phyloP scores from a whole-genome alignment of 2,329 filamentous ascomycete species.

The Keithomyces neogunnii region DNA sequence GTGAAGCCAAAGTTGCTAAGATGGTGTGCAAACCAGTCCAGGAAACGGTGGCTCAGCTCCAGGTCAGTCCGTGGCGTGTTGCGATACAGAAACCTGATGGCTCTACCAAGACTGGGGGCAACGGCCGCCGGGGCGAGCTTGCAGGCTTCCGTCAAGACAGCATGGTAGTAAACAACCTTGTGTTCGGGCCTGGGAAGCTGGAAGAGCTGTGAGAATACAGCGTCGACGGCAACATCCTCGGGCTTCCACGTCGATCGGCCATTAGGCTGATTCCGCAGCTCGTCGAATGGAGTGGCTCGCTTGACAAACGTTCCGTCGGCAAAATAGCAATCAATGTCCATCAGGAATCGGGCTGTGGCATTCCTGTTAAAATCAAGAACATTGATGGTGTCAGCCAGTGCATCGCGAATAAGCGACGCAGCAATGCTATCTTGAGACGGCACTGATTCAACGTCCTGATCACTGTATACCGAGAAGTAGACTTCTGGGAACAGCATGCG shows the following conservation, averaged over 20 bases:
- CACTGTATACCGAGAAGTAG: slow-evolving; percentile 84
- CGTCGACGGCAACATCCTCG: slow-evolving; percentile 94
- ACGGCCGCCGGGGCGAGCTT: slow-evolving; percentile 96
- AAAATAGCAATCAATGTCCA: slow-evolving; percentile 94
- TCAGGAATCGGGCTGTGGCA: slow-evolving; percentile 76
- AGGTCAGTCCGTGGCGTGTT: slow-evolving; percentile 77
- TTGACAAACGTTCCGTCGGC: slow-evolving; percentile 84
- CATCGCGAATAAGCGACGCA: slow-evolving; percentile 76
- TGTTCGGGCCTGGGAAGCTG: slow-evolving; percentile 81
- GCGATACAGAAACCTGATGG: slow-evolving; percentile 85
- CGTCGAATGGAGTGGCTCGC: slow-evolving; percentile 85
- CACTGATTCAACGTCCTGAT: slow-evolving; percentile 84
- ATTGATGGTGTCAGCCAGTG: slow-evolving; percentile 86
- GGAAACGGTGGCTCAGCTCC: slow-evolving; percentile 76
- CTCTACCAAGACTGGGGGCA: slow-evolving; percentile 83
- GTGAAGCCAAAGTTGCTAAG: slow-evolving; percentile 98
- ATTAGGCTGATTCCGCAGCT: slow-evolving; percentile 60
- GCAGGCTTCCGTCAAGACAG: slow-evolving; percentile 88
- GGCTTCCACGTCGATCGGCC: slow-evolving; percentile 84
- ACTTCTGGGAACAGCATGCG: slow-evolving; percentile 82
- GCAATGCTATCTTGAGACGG: slow-evolving; percentile 69
- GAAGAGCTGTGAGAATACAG: slow-evolving; percentile 91
- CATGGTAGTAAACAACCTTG: slow-evolving; percentile 95
- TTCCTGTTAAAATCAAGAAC: slow-evolving; percentile 89
- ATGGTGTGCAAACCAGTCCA: slow-evolving; percentile 98